Evolutionary conservation across 768 basidiomycete species (phyloP), one percentile per base, ranked within the genome.

Genomic region (Suillus bovinus): DNA sequence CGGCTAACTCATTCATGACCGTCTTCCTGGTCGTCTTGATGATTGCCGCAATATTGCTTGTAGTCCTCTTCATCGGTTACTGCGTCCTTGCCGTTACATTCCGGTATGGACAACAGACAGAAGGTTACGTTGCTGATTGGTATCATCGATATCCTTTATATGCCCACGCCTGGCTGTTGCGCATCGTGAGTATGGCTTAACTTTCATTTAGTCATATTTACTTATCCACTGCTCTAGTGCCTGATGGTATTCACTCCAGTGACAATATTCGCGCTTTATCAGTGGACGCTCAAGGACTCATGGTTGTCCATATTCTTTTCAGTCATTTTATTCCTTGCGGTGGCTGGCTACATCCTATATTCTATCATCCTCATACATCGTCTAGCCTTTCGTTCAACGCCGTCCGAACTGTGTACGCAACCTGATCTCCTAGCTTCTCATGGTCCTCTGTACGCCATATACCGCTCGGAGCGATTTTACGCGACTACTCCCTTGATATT

Each of bases 211-310:
- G 62, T 27, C 61, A 55, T 55, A 22, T 44, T 9, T 39, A 7
- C 52, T 68, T 13, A 66, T 31, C 42, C 36, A 13, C 11, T 58
- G 14, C 36, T 59, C 16, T 63, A 90, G 88, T 84, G 80, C 17
- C 74, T 94, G n/a, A 74, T 92, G 50, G 76, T 81, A 29, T 79
- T 86, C 66, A 78, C 85, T 56, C 96, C 96, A 10, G 77, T 94
- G 62, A 74, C 86, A 64, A 84, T 90, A 64, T 93, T 97, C 67
- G 80, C 85, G 9, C 84, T 97, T 70, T 94, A 89, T 73, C 95
- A 98, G 73, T 98, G 95, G 93, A 92, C 91, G 0, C 79, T 95
- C 64, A 78, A 84, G 62, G 94, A 98, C 74, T 95, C 94, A 0
- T 94, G 93, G 89, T 80, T 96, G 3, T 84, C 94, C 0, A 82